phyloP scores from a whole-genome alignment of 2,329 filamentous ascomycete genomes.

The Aspergillus costaricaensis region DNA sequence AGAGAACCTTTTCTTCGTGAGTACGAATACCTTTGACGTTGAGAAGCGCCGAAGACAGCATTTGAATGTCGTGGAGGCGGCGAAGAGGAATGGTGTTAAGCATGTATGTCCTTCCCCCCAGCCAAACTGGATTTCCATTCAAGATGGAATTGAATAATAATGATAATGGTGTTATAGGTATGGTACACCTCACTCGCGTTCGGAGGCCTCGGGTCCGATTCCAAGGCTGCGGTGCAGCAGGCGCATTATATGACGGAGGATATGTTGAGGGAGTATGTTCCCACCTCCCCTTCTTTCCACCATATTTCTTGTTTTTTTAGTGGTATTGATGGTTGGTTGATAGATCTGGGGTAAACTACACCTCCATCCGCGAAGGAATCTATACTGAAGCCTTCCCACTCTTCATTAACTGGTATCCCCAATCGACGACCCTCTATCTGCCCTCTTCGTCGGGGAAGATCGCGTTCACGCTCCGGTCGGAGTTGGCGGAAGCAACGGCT shows the following conservation, averaged over 20 bases:
- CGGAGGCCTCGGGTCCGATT: slow-evolving; percentile 46
- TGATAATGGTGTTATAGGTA: slow-evolving; percentile 26
- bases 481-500: slow-evolving; percentile 59
- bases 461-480: slow-evolving; percentile 54
- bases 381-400: slow-evolving; percentile 63
- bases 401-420: slow-evolving; percentile 52
- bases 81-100: slow-evolving; percentile 52
- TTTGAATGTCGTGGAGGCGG: slow-evolving; percentile 55
- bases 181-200: slow-evolving; percentile 65
- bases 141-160: neutral
- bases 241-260: slow-evolving; percentile 61
- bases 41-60: slow-evolving; percentile 52
- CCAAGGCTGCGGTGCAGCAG: slow-evolving; percentile 57
- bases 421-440: slow-evolving; percentile 32
- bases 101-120: too few relatives aligned
- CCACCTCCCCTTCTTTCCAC: too few relatives aligned
- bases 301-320: too few relatives aligned
- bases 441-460: slow-evolving; percentile 43
- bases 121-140: too few relatives aligned
- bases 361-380: slow-evolving; percentile 59
- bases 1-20: slow-evolving; percentile 60
- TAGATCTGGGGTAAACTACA: slow-evolving; percentile 49
- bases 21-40: slow-evolving; percentile 53
- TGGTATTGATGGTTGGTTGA: too few relatives aligned
- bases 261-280: slow-evolving; percentile 46